Percentiles rank a stretch among this genome's conserved stretches.
Conservation (phyloP, 306 rosid genomes). For the Begonia peltatifolia region DNA sequence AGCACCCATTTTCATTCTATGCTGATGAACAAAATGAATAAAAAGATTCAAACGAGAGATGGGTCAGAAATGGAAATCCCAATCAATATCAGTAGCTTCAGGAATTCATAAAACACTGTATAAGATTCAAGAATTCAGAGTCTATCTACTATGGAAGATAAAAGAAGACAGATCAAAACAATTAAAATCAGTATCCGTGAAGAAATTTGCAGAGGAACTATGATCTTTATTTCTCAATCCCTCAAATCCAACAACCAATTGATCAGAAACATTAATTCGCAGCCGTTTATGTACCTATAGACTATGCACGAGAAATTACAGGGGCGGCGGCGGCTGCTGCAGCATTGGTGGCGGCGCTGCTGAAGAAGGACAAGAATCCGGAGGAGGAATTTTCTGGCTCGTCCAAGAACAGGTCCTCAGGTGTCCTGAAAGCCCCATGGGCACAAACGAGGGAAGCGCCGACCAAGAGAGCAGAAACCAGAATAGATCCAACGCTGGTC, state of each 20-base stretch:
- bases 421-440: constrained; percentile 76
- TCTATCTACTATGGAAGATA: too few species aligned
- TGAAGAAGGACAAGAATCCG: constrained; percentile 52
- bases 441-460: constrained; percentile 46
- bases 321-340: constrained; percentile 23
- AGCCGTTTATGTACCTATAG: background rate
- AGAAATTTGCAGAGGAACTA: background rate
- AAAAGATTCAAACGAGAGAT: too few species aligned
- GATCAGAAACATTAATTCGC: background rate
- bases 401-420: constrained; percentile 85
- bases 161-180: background rate
- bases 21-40: too few species aligned
- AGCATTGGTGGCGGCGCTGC: constrained; percentile 35
- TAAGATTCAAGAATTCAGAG: too few species aligned
- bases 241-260: background rate
- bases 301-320: constrained; percentile 36
- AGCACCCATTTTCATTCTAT: too few species aligned
- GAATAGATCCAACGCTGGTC: constrained; percentile 73
- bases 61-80: too few species aligned
- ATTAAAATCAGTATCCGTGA: background rate
- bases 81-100: too few species aligned
- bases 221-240: too few species aligned
- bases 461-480: constrained; percentile 52
- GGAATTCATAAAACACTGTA: too few species aligned
- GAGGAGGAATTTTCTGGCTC: constrained; percentile 41